These are phyloP conservation scores for Rheum nobile DNA, from an alignment of 148 eudicot species.

Conservation along the genomic window DNA sequence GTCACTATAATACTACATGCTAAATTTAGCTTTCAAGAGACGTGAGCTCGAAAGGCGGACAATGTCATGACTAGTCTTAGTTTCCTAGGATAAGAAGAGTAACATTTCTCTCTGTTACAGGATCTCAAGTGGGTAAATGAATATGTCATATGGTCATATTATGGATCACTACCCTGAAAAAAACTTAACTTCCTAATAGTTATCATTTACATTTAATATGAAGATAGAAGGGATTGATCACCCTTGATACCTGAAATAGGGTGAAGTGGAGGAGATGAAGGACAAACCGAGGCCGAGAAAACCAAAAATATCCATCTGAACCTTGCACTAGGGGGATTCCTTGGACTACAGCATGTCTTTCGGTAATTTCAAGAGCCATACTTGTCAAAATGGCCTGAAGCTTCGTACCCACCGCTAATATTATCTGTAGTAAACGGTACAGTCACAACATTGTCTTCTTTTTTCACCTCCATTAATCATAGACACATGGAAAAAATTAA, in stretches of 20 bases:
- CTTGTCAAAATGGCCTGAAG: constrained; percentile 72
- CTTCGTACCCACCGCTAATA: constrained; percentile 77
- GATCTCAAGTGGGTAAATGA: neutral
- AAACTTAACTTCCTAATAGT: neutral
- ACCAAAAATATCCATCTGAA: constrained; percentile 83
- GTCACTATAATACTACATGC: neutral
- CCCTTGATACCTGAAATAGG: constrained; percentile 56
- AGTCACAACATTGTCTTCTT: neutral
- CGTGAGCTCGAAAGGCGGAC: neutral
- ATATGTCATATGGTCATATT: too few relatives aligned
- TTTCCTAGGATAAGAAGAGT: neutral
- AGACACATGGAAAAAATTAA: neutral
- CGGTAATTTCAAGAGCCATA: constrained; percentile 89
- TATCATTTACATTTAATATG: neutral
- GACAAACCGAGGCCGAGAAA: constrained; percentile 54
- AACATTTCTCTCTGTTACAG: neutral
- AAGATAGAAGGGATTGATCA: neutral
- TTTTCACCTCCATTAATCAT: neutral
- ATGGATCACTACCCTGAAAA: neutral
- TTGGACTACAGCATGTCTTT: constrained; percentile 82
- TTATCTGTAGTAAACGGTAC: constrained; percentile 29
- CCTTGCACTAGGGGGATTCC: constrained; percentile 95
- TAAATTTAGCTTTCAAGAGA: neutral
- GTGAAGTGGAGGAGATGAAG: constrained; percentile 72
- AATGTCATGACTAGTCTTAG: neutral